phyloP scores from a whole-genome alignment of 2,329 filamentous ascomycete genomes.

The Cytospora paraplurivora region DNA sequence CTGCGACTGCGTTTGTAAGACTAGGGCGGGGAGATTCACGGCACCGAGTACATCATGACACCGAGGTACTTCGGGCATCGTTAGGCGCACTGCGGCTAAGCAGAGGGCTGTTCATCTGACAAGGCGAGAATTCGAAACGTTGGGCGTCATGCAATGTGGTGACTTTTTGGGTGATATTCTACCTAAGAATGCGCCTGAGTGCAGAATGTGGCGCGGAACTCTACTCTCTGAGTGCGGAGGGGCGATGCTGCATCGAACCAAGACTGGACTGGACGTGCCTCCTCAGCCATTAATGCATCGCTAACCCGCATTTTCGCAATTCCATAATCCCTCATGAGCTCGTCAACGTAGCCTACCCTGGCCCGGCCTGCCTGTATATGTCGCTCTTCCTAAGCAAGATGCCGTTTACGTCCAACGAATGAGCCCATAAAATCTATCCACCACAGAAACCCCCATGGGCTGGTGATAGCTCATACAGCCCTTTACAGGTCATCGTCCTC shows the following conservation, averaged over 20 bases:
- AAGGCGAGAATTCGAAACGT: not conserved
- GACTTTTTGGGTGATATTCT: slow-evolving; percentile 28
- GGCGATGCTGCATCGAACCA: slow-evolving; percentile 26
- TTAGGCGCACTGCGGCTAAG: not conserved
- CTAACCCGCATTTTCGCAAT: slow-evolving; percentile 24
- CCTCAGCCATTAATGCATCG: slow-evolving; percentile 29
- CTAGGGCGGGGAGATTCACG: not conserved
- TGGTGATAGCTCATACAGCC: slow-evolving; percentile 18
- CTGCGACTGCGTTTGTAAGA: not conserved
- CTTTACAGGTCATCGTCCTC: slow-evolving; percentile 70
- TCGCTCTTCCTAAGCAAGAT: slow-evolving; percentile 31
- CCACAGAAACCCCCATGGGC: slow-evolving; percentile 21
- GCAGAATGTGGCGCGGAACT: slow-evolving; percentile 27
- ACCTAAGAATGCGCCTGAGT: slow-evolving; percentile 29
- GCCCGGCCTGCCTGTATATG: slow-evolving; percentile 26
- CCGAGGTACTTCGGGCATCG: not conserved
- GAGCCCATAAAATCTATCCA: slow-evolving; percentile 30
- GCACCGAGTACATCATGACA: not conserved
- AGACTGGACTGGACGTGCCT: slow-evolving; percentile 19
- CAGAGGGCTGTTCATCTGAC: not conserved
- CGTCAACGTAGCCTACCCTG: slow-evolving; percentile 27
- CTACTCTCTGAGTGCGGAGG: slow-evolving; percentile 25
- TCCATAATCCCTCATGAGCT: slow-evolving; percentile 27
- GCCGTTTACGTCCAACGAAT: slow-evolving; percentile 26
- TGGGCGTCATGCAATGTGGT: slow-evolving; percentile 3